Evolutionary conservation across 148 eudicot genomes (phyloP), one percentile per base, ranked within the genome.

Genomic region (Limonium bicolor): DNA sequence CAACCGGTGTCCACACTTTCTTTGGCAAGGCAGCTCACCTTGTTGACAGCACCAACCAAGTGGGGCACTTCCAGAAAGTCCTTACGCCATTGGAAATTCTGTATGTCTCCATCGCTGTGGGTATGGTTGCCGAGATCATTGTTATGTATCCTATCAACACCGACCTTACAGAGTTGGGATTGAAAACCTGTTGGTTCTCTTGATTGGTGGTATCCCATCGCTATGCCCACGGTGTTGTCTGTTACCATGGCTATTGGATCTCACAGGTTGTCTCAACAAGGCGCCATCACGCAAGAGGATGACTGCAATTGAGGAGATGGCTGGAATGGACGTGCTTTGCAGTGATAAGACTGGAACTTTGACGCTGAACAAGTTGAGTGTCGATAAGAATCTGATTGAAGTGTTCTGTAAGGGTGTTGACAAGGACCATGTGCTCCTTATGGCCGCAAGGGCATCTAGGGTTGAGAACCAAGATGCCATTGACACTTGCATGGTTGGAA

Each of bases 221-320:
- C 97, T 17, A 88, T 88, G 97, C 96, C 96, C 12, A 88, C 96
- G 3, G 96, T 88, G 20, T 49, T 88, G 53, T 88, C 96, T 1
- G 96, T 88, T 45, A 88, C 97, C 1, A 88, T 88, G 97, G 97
- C 97, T 61, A 88, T 88, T 60, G 97, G 97, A 44, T 88, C 97
- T 23, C 97, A 83, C 71, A 77, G 92, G 64, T 45, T 88, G 17
- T 80, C 97, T 7, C 92, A 83, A 46, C 97, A 88, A 47, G 97
- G 97, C 9, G 97, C 97, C 44, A 88, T 88, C 44, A 88, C 97
- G 8, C n/a, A 88, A 88, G 82, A 74, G 97, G 46, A 88, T 88
- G 97, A 88, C 97, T 28, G 97, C 97, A 38, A 88, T 88, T 52
- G 97, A 88, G 74, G 97, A 88, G 59, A 69, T 88, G 97, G 97